phyloP scores from a whole-genome alignment of 495 filamentous ascomycete species.

The Podospora fimiseda region DNA sequence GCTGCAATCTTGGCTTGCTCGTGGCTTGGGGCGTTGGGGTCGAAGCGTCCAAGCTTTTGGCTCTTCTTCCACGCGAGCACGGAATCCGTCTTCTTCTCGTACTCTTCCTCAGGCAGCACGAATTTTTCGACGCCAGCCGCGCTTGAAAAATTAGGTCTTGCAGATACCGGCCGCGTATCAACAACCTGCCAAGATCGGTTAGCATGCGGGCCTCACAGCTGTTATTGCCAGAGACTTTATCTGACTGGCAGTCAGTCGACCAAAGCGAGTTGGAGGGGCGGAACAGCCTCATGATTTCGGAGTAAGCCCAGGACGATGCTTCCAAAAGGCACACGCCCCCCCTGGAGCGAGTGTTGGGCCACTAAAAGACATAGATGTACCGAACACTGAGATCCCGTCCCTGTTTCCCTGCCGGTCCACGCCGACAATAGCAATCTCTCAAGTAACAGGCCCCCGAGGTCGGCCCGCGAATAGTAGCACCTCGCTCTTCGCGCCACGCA shows the following conservation, averaged over 20 bases:
- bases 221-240: not conserved
- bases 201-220: conserved; percentile 10
- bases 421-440: not conserved
- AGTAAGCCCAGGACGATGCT: not conserved
- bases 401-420: not conserved
- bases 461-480: not conserved
- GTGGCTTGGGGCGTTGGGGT: conserved; percentile 68
- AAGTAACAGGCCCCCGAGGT: not conserved
- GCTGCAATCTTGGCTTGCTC: conserved; percentile 64
- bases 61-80: conserved; percentile 91
- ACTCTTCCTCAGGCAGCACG: conserved; percentile 70
- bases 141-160: conserved; percentile 71
- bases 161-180: conserved; percentile 67
- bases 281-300: not conserved
- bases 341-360: not conserved
- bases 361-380: not conserved
- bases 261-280: not conserved
- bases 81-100: conserved; percentile 74
- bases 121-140: conserved; percentile 79
- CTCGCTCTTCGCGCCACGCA: not conserved
- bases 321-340: not conserved
- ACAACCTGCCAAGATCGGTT: conserved; percentile 52
- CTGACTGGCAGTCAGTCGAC: not conserved
- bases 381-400: not conserved
- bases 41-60: conserved; percentile 89